Percentiles rank a stretch among this genome's conserved stretches.
Evolutionary conservation across 306 rosid species (phyloP).

Genomic region (Vigna mungo): DNA sequence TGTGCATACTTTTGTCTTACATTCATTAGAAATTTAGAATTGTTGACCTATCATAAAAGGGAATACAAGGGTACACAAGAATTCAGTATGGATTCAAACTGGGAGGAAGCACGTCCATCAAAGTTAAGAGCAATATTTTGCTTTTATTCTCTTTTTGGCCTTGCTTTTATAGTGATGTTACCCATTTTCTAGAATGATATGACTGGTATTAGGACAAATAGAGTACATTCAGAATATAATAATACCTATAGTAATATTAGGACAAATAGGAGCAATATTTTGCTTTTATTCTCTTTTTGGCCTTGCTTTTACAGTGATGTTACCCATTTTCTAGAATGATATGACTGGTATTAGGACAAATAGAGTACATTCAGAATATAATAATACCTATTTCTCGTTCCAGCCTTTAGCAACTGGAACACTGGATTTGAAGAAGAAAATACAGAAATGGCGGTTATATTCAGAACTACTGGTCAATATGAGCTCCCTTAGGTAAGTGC

Average conservation of each 20-base stretch:
- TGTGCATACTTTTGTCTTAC: neutral
- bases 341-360: neutral
- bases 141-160: neutral
- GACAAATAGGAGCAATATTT: too few species aligned
- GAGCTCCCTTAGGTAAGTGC: neutral
- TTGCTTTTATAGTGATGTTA: neutral
- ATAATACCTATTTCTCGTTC: neutral
- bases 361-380: neutral
- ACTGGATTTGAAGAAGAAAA: neutral
- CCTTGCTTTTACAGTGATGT: too few species aligned
- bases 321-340: neutral
- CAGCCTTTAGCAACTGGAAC: neutral
- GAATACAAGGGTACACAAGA: neutral
- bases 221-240: neutral
- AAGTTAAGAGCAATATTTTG: neutral
- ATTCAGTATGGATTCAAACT: neutral
- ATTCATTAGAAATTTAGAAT: neutral
- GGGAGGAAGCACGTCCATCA: neutral
- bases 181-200: neutral
- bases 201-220: neutral
- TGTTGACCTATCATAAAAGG: neutral
- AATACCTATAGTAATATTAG: too few species aligned
- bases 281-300: too few species aligned
- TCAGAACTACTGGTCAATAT: neutral
- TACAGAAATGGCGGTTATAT: neutral